Evolutionary conservation across 768 basidiomycete species (phyloP).

Genomic region (Suillus placidus): DNA sequence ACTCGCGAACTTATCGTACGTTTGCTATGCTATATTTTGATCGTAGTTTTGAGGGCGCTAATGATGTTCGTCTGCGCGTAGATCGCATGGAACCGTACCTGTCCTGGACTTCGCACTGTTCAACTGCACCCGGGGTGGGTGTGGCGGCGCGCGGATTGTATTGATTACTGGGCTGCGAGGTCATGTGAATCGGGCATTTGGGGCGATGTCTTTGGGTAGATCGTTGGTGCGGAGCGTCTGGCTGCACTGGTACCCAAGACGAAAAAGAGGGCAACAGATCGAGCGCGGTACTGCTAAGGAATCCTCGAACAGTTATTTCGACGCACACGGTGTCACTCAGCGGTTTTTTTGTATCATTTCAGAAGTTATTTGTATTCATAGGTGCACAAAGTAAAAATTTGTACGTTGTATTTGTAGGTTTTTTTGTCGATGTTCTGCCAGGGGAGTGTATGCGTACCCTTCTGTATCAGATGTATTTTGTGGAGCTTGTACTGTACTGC

Average conservation of each 20-base stretch:
- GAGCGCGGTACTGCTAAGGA: neutral
- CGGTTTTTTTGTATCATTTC: neutral
- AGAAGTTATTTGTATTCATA: neutral
- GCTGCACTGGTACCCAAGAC: neutral
- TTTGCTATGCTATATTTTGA: neutral
- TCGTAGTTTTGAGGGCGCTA: neutral
- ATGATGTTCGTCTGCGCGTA: slow-evolving; percentile 19
- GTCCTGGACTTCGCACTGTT: slow-evolving; percentile 41
- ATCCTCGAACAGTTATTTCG: neutral
- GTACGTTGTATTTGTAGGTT: neutral
- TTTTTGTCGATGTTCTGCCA: neutral
- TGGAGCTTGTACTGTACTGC: neutral
- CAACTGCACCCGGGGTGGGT: slow-evolving; percentile 43
- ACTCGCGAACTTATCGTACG: slow-evolving; percentile 6
- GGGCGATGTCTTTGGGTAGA: neutral
- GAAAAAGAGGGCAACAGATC: neutral
- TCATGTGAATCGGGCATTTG: neutral
- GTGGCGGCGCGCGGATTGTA: slow-evolving; percentile 37
- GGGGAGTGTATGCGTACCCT: neutral
- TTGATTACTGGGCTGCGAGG: neutral
- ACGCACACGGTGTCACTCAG: too few species aligned
- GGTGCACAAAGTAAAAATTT: neutral
- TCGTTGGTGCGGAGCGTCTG: neutral
- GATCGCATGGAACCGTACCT: slow-evolving; percentile 47
- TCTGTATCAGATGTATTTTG: neutral